A percentile compares a stretch with the other conserved stretches of the same genome.
Conservation (phyloP, 2,329 filamentous ascomycete species). For the Pestalotiopsis sp. region DNA sequence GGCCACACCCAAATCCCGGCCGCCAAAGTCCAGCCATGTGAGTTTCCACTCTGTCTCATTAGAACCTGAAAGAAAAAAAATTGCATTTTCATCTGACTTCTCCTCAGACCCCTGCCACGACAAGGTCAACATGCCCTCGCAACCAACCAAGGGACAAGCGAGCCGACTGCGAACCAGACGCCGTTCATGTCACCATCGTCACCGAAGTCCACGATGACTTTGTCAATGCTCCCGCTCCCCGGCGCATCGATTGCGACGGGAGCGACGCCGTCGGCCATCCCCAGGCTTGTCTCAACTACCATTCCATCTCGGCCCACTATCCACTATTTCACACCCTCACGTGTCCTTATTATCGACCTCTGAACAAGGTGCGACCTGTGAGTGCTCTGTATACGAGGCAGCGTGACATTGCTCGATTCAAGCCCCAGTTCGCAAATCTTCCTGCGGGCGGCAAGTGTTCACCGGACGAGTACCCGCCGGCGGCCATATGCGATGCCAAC, state of each 20-base stretch:
- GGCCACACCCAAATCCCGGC: not conserved
- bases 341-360: not conserved
- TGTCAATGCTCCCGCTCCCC: no score
- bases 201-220: not conserved
- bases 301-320: not conserved
- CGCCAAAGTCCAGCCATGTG: slow-evolving; percentile 4
- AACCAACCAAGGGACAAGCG: not conserved
- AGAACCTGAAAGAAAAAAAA: not conserved
- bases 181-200: not conserved
- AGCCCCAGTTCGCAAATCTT: not conserved
- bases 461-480: slow-evolving; percentile 8
- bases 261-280: not conserved
- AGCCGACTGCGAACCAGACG: not conserved
- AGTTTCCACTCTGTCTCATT: not conserved
- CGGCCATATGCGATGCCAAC: not conserved
- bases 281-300: slow-evolving; percentile 8
- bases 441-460: not conserved
- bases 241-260: not conserved
- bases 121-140: not conserved
- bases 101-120: not conserved
- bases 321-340: not conserved
- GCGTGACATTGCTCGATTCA: not conserved
- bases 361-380: not conserved
- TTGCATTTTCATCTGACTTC: not conserved
- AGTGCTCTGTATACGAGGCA: not conserved